Conservation (phyloP, 2,329 filamentous ascomycete genomes). For the Cladorrhinum sp. region DNA sequence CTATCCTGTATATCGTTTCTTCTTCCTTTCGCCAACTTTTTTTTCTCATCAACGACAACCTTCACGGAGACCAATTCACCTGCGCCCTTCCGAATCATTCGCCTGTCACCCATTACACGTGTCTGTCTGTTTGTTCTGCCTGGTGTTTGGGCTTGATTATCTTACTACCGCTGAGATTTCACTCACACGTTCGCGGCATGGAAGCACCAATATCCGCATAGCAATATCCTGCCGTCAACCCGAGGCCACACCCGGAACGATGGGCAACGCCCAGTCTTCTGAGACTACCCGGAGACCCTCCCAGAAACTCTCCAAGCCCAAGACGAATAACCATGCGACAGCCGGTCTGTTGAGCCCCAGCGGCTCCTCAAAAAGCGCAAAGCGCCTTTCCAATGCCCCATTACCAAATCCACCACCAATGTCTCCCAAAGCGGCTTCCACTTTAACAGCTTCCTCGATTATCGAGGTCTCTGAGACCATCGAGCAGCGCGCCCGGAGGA, state of each 20-base stretch:
- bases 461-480: conserved; percentile 12
- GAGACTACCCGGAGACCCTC: conserved; percentile 37
- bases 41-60: conserved; percentile 5
- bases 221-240: conserved; percentile 32
- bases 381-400: conserved; percentile 30
- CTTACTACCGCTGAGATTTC: conserved; percentile 27
- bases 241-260: conserved; percentile 31
- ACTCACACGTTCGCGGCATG: conserved; percentile 37
- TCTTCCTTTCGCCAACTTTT: conserved; percentile 14
- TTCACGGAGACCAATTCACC: neutral
- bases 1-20: neutral
- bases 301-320: conserved; percentile 53
- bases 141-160: conserved; percentile 17
- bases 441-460: conserved; percentile 18
- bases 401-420: conserved; percentile 23
- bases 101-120: conserved; percentile 12
- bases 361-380: conserved; percentile 33
- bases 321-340: conserved; percentile 40
- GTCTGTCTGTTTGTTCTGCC: conserved; percentile 7
- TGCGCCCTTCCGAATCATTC: conserved; percentile 12
- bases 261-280: conserved; percentile 53
- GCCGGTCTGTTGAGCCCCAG: conserved; percentile 41
- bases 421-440: conserved; percentile 19
- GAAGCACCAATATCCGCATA: conserved; percentile 39
- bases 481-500: conserved; percentile 20